Conservation (phyloP, 805 yeast species). For the Saturnispora galanensis region DNA sequence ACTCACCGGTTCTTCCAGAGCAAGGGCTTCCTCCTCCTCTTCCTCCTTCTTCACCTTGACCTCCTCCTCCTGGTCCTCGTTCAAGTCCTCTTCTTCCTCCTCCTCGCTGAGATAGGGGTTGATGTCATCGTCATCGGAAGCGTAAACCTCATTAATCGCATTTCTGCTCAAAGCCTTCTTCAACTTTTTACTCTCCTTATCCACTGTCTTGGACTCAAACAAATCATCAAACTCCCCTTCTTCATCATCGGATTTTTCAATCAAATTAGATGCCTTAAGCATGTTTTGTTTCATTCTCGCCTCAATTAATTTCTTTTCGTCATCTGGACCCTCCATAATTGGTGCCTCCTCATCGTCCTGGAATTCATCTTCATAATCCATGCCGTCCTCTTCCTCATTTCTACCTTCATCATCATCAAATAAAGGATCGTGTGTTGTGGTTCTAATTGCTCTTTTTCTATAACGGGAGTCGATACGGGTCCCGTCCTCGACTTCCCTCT, state of each 20-base stretch:
- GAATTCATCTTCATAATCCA: constrained; percentile 93
- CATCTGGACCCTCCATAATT: constrained; percentile 90
- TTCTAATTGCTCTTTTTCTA: constrained; percentile 30
- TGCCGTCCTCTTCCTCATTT: constrained; percentile 72
- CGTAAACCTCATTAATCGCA: constrained; percentile 83
- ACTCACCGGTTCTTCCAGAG: background rate
- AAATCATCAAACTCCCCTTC: constrained; percentile 63
- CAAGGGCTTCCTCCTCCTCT: constrained; percentile 13
- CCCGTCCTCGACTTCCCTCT: constrained; percentile 48
- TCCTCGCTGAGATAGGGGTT: constrained; percentile 77
- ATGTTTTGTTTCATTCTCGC: constrained; percentile 73
- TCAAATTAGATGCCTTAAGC: constrained; percentile 69
- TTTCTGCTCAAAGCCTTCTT: constrained; percentile 75
- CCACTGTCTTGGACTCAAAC: constrained; percentile 62
- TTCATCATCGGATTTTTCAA: constrained; percentile 48
- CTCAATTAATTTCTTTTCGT: constrained; percentile 86
- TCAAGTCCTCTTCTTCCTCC: constrained; percentile 36
- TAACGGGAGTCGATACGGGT: constrained; percentile 43
- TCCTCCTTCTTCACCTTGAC: constrained; percentile 23
- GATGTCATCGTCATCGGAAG: constrained; percentile 59
- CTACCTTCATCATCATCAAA: constrained; percentile 29
- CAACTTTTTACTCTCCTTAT: constrained; percentile 82
- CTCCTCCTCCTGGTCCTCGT: constrained; percentile 9
- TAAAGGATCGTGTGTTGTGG: constrained; percentile 26
- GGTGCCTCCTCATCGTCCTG: constrained; percentile 99